Percentiles rank a stretch among this genome's conserved stretches.
Evolutionary conservation across 768 basidiomycete species (phyloP).

Genomic region (Pleurotus tuber-regium): DNA sequence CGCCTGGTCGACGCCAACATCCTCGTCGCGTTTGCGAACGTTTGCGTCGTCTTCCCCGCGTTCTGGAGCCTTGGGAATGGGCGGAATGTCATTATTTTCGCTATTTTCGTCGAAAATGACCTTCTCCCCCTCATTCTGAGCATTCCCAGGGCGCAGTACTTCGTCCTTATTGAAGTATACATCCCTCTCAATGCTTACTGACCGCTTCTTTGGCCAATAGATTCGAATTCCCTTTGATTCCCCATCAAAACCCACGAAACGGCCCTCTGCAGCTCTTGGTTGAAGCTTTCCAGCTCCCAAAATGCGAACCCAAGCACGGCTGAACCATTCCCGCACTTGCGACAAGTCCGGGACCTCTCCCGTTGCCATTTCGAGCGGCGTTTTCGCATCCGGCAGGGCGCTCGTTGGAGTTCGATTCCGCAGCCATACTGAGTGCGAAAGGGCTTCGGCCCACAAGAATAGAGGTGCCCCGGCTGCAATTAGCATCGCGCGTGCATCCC

Average conservation of each 20-base stretch:
- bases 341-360: no score
- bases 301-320: neutral
- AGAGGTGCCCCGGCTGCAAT: no score
- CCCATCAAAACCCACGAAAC: conserved; percentile 22
- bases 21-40: neutral
- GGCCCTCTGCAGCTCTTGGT: conserved; percentile 12
- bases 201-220: conserved; percentile 24
- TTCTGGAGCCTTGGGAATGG: no score
- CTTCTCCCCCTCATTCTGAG: conserved; percentile 28
- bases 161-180: conserved; percentile 20
- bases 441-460: no score
- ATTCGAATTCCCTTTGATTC: conserved; percentile 25
- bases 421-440: no score
- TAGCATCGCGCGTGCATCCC: no score
- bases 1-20: neutral
- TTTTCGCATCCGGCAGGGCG: no score
- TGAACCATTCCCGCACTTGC: conserved; percentile 7
- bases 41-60: neutral
- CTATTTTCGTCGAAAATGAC: neutral
- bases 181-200: conserved; percentile 25
- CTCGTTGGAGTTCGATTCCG: no score
- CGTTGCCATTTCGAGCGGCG: no score
- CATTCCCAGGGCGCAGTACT: conserved; percentile 14
- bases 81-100: no score
- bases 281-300: conserved; percentile 19